Evolutionary conservation across 2,329 filamentous ascomycete species (phyloP).

Genomic region (Ceratocystis ficicola): DNA sequence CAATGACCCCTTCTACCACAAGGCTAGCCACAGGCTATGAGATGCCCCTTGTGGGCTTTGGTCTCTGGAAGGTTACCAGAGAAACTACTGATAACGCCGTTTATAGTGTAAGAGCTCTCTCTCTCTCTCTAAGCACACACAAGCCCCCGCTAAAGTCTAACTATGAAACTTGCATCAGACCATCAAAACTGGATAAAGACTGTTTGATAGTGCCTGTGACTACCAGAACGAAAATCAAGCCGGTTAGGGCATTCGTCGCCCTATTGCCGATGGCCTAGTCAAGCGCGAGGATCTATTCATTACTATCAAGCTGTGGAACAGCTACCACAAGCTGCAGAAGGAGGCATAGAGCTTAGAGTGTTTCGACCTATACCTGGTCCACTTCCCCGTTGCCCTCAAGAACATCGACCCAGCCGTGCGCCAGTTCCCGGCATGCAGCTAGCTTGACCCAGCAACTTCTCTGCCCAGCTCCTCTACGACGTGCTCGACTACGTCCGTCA

Average conservation of each 20-base stretch:
- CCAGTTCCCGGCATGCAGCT: constrained; percentile 58
- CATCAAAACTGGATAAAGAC: constrained; percentile 50
- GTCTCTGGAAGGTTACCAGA: constrained; percentile 74
- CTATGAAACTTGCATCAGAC: constrained; percentile 28
- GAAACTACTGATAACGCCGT: constrained; percentile 60
- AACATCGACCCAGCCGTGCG: constrained; percentile 68
- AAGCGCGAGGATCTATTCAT: constrained; percentile 73
- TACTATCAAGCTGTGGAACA: constrained; percentile 87
- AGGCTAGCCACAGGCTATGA: constrained; percentile 54
- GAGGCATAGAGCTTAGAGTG: constrained; percentile 77
- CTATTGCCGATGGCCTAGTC: constrained; percentile 61
- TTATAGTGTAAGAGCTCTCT: constrained; percentile 48
- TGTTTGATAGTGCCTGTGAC: constrained; percentile 53
- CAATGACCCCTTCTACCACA: constrained; percentile 29
- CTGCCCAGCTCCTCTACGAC: constrained; percentile 64
- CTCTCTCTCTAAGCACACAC: not conserved
- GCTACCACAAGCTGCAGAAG: constrained; percentile 73
- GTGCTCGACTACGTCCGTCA: constrained; percentile 65
- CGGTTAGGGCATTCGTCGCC: constrained; percentile 63
- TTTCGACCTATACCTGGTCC: constrained; percentile 80
- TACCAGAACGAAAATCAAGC: constrained; percentile 74
- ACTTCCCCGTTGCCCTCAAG: constrained; percentile 79
- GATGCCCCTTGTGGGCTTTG: constrained; percentile 67
- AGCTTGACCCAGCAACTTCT: constrained; percentile 54
- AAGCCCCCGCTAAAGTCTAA: not conserved